Base-by-base conservation (phyloP, 2,329 filamentous ascomycete genomes). In the Aspergillus sp. region DNA sequence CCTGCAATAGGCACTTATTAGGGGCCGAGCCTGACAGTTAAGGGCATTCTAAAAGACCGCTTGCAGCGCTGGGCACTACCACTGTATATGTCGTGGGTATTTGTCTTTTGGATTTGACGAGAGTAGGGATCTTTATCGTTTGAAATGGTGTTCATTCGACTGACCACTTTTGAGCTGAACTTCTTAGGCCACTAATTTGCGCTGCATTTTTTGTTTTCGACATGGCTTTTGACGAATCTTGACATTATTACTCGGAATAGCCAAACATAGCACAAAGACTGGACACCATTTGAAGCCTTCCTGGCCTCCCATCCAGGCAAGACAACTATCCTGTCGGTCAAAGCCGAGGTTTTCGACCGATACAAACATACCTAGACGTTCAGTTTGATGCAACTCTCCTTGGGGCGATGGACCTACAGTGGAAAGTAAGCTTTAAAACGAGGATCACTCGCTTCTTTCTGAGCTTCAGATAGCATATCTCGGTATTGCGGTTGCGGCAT, bases 361-460 rank as follows among this genome's bases (percentile, higher is more conserved):
- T 77, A 61, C 72, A 76, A 55, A 78, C 71, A 56, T 78, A 78
- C 63, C 76, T 78, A 49, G 27, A 15, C 25, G 33, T 65, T 75
- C 49, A 73, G 64, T 47, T 43, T 41, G 25, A 9, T 17, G 45
- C 9, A 35, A 27, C 15, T 15, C 12, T 21, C 23, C 21, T 37
- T 14, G 4, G 14, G 45, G 12, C 17, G 6, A 9, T 12, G n/a
- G 9, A 72, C 77, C 60, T 64, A 79, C 77, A 79, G 60, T 35
- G 77, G 77, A 56, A 79, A 77, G 62, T 79, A 79, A 58, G 77
- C 71, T 56, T 78, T 79, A 41, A 79, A 50, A 15, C 63, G 66
- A 35, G 58, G 66, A 41, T 75, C 69, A 37, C 67, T 67, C 27
- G 73, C 76, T 58, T 79, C 77, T 51, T 67, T 61, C 43, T 70